Base-by-base conservation (phyloP, 208 protist genomes). In the Trypanosoma lewisi region DNA sequence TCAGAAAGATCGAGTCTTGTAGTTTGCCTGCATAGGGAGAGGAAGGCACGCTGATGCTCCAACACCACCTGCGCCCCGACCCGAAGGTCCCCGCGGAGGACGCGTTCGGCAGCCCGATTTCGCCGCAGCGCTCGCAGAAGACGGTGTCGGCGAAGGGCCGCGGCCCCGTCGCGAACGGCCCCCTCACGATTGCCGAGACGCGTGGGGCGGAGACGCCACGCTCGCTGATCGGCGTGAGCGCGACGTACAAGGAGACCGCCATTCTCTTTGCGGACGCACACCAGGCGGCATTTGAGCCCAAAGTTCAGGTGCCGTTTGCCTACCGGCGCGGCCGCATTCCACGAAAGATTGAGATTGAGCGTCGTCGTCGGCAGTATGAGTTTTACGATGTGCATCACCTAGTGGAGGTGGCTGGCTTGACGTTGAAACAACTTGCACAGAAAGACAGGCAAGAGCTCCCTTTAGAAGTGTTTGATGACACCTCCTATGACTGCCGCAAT, bases 391-490 rank as follows among this genome's bases (percentile, higher is more conserved):
- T 96, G 11, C 58, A 76, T 16, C 63, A 89, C 39, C 80, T 98
- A 23, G 56, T 98, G 16, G 45, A 63, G 17, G 67, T 95, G 31
- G 81, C 80, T 45, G 88, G 92, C 27, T 65, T 94, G 54, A 74
- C 81, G 34, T 71, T 89, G 66, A 65, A 79, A 17, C 70, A 82
- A 41, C 60, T 96, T 6, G 89, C 85, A 4, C 52, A 78, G 9
- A 76, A 77, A 37, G 88, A 70, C 48, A 84, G 62, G 41, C 68
- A 85, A 33, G 85, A 81, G 27, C 64, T 98, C 16, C 95, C 95
- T 2, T 78, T 98, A 4, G 89, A 97, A 69, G 61, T 91, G 7
- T 98, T 98, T 69, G 97, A 99, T 71, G 91, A 99, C 77, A 98
- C 90, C 19, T 97, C 97, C 2, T 97, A 96, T 69, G 97, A 98